Evolutionary conservation across 1,284 basidiomycete species (phyloP), one percentile per base, ranked within the genome.

Genomic region (Cryptococcus sp.): DNA sequence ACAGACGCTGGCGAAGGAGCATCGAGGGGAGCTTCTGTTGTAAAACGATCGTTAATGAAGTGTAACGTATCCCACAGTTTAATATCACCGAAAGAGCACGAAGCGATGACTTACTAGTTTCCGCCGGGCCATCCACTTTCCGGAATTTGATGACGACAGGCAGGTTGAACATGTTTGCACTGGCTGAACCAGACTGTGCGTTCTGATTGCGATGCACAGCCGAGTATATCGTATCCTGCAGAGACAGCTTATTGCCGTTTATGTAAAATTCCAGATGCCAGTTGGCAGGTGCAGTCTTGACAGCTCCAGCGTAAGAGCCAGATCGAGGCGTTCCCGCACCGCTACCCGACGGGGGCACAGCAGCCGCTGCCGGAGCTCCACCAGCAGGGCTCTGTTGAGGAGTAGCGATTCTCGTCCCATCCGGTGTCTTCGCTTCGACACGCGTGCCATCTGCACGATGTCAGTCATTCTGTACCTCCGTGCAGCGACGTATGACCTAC

Each of bases 261-360:
- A 98, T 88, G 19, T 86, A 88, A 77, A 99, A 99, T 75, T 94
- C 90, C 49, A 99, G 84, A 75, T 99, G 94, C 92, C 93, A 99
- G 71, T 99, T 94, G 22, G 84, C 86, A 0, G 93, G 91, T 71
- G 91, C 90, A 1, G 91, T 82, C 80, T 95, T 97, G 62, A 97
- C 82, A 4, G 93, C 94, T 1, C 93, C 88, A 19, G 96, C 93
- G 75, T 99, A 99, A 1, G 95, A 97, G 3, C 82, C 81, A 4
- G 82, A 77, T 13, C 82, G 78, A 0, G 84, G 78, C 1, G 75
- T 73, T 2, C 73, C 71, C 2, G 42, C 47, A 2, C 74, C 66
- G 19, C 67, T 64, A 1, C 63, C 56, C 3, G 73, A 53, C 3
- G 70, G 54, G 1, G 62, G 75, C 3, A 66, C 42, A 55, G 67